phyloP scores from a whole-genome alignment of 805 yeast genomes.

The Kuraishia piskuri region DNA sequence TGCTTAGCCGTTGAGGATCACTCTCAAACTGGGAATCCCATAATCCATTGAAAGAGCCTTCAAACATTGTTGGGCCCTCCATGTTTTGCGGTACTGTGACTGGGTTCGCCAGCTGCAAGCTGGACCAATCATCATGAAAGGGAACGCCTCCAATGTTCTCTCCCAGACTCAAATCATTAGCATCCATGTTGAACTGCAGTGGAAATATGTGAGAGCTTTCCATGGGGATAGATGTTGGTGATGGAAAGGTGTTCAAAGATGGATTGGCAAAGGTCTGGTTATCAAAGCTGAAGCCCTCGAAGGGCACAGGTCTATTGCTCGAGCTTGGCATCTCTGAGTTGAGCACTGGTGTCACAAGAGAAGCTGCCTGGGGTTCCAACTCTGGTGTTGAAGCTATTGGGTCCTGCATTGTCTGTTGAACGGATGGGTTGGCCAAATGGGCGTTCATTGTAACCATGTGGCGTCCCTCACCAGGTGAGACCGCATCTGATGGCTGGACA shows the following conservation, averaged over 20 bases:
- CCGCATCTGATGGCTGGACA: conserved; percentile 7
- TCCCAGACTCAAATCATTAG: not conserved
- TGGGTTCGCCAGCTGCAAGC: not conserved
- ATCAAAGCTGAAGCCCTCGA: not conserved
- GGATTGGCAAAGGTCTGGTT: not conserved
- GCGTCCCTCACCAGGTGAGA: conserved; percentile 4
- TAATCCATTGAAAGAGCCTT: not conserved
- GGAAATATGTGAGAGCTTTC: not conserved
- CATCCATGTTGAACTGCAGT: not conserved
- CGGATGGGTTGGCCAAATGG: conserved; percentile 16
- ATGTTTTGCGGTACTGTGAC: not conserved
- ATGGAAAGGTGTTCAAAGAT: not conserved
- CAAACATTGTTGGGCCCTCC: not conserved
- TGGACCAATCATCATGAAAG: not conserved
- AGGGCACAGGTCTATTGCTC: not conserved
- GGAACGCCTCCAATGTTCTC: not conserved
- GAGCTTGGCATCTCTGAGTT: not conserved
- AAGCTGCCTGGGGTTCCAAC: not conserved
- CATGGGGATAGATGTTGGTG: not conserved
- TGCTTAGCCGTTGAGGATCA: not conserved
- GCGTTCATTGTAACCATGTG: conserved; percentile 21
- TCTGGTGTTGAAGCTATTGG: not conserved
- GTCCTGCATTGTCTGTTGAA: not conserved
- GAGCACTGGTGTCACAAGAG: not conserved
- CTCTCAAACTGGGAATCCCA: not conserved